Evolutionary conservation across 164 flowering plant genomes (phyloP), one percentile per base, ranked within the genome.

Genomic region (Santalum album): DNA sequence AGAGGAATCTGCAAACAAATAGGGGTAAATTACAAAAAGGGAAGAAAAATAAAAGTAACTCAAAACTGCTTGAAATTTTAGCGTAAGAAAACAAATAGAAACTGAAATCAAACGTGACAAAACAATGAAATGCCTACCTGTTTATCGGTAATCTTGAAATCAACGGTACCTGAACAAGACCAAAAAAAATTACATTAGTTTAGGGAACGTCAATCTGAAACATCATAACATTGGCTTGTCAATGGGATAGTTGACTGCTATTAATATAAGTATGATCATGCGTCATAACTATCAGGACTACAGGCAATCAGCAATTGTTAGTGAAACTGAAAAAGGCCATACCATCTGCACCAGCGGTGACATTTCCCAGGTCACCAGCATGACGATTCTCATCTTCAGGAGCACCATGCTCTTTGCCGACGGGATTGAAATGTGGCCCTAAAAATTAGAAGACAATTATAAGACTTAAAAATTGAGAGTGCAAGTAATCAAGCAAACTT

Each of bases 311-410:
- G n/a, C n/a, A 6, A 32, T 0, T 7, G 12, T 9, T 16, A 38
- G 17, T 0, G 2, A 38, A 38, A 3, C 34, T 9, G 9, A 4
- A 4, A 38, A 38, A 5, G 11, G 35, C 19, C 40, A 50, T 79
- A 94, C 99, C 96, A 79, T 90, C 96, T 9, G 71, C 88, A 1
- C 87, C 87, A 66, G 62, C 97, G 17, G 73, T 73, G 53, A 92
- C 53, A 60, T 92, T 92, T 22, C 99, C 97, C 49, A 92, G 75
- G 64, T 92, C 99, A 77, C 99, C 99, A 61, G 95, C 99, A 78
- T 92, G 99, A 50, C 99, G 99, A 55, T 23, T 62, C 46, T 75
- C 92, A 58, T 90, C 99, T 14, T 78, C 79, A 55, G 99, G 99
- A 44, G 96, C 90, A 67, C 99, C 99, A 69, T 94, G 99, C 49